Base-by-base conservation (phyloP, 2,329 filamentous ascomycete species). In the Apiospora marii region DNA sequence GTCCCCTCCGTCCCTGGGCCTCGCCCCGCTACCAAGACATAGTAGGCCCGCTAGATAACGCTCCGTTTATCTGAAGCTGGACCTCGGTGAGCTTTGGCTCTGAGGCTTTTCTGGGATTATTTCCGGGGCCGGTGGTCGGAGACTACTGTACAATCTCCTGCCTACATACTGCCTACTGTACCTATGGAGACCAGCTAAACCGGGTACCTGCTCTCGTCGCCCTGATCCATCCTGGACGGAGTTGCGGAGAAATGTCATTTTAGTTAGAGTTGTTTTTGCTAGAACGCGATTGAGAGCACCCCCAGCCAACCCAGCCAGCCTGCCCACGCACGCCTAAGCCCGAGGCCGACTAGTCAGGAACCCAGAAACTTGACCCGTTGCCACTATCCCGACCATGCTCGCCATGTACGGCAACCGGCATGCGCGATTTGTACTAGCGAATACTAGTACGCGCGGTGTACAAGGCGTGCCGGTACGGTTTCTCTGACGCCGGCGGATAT, bases 71-170 rank as follows among this genome's bases (percentile, higher is more conserved):
- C 58, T 64, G 34, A 41, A 64, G 58, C 34, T 37, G 34, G 58
- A 41, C 58, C 58, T 64, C 58, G 58, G 58, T 64, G 34, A 64
- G 34, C 58, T 41, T n/a, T n/a, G 16, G 12, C 30, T 61, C 22
- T 61, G 53, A 61, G 53, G 53, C 53, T 61, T 64, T 64, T 64
- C 58, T 41, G 30, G 58, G 34, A 22, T 64, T 41, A 64, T 41
- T 64, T 41, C 58, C 58, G 58, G 30, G 53, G 58, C 58, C 41
- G 34, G 34, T 19, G 58, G 58, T 64, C 30, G 58, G 58, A 64
- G 58, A 64, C 58, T 64, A 61, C 53, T 61, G 53, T 61, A 64
- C 34, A 64, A 64, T 64, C 58, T 64, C 58, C 58, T 64, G 58
- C 27, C 27, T 30, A 30, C 27, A 30, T 30, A 30, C 27, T 30